A percentile compares a stretch with the other conserved stretches of the same genome.
Conservation (phyloP, 106 monocot species). For the Gastrodia elata region DNA sequence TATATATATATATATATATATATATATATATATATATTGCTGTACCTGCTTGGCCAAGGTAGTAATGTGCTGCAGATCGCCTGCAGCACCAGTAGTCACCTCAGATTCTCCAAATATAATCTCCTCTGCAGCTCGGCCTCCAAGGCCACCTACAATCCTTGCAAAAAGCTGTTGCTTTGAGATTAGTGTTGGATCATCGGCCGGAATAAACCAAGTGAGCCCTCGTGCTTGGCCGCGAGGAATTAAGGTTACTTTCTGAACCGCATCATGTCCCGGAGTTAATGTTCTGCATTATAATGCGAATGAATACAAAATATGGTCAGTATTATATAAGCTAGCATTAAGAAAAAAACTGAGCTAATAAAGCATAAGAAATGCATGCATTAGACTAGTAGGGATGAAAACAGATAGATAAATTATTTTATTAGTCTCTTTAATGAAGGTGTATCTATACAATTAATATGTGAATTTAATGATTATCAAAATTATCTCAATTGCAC, state of each 20-base stretch:
- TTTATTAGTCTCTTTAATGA: too few relatives aligned
- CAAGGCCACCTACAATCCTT: slow-evolving; percentile 92
- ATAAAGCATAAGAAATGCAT: not conserved
- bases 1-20: too few relatives aligned
- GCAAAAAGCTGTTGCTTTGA: slow-evolving; percentile 94
- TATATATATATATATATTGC: too few relatives aligned
- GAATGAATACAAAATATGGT: not conserved
- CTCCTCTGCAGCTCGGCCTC: slow-evolving; percentile 98
- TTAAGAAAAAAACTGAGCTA: not conserved
- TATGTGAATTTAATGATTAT: too few relatives aligned
- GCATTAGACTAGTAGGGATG: too few relatives aligned
- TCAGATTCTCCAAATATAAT: slow-evolving; percentile 95
- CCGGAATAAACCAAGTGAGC: slow-evolving; percentile 94
- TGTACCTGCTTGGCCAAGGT: slow-evolving; percentile 89
- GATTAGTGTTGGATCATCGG: slow-evolving; percentile 86
- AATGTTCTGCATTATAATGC: slow-evolving; percentile 64
- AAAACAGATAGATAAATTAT: too few relatives aligned
- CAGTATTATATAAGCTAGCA: not conserved
- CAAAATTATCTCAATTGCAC: too few relatives aligned
- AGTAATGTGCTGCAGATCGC: slow-evolving; percentile 93
- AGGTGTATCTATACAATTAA: too few relatives aligned
- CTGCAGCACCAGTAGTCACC: slow-evolving; percentile 96
- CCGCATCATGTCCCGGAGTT: slow-evolving; percentile 91
- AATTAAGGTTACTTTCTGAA: slow-evolving; percentile 89
- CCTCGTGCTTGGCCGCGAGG: slow-evolving; percentile 92